phyloP scores from a whole-genome alignment of 495 filamentous ascomycete genomes.

The Tuber indicum region DNA sequence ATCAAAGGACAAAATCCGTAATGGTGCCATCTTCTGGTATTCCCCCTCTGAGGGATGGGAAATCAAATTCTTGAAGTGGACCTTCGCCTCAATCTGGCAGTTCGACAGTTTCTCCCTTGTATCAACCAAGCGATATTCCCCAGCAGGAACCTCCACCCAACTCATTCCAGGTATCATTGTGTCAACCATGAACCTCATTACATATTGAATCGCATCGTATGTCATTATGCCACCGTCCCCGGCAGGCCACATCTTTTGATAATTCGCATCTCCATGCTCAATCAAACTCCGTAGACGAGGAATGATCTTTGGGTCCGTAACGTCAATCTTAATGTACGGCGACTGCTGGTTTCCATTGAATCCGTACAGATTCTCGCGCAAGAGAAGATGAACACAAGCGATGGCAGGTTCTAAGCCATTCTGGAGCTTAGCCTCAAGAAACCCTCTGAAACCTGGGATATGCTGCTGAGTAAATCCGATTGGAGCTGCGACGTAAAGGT shows the following conservation, averaged over 20 bases:
- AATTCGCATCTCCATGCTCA: constrained; percentile 72
- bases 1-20: constrained; percentile 91
- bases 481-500: constrained; percentile 88
- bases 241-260: constrained; percentile 78
- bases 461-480: constrained; percentile 69
- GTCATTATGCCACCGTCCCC: constrained; percentile 67
- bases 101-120: constrained; percentile 64
- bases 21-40: constrained; percentile 96
- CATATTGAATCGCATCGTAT: constrained; percentile 91
- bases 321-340: constrained; percentile 86
- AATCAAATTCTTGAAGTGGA: constrained; percentile 75
- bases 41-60: constrained; percentile 86
- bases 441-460: constrained; percentile 66
- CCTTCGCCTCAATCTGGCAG: constrained; percentile 87
- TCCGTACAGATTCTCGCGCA: constrained; percentile 82
- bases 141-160: constrained; percentile 81
- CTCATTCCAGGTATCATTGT: constrained; percentile 91
- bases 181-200: constrained; percentile 96
- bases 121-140: constrained; percentile 62
- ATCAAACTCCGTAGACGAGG: constrained; percentile 62
- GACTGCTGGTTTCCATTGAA: constrained; percentile 89
- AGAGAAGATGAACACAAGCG: constrained; percentile 66
- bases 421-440: constrained; percentile 66
- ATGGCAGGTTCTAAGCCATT: constrained; percentile 56
- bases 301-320: constrained; percentile 78